These are phyloP conservation scores for Calonectria naviculata DNA, from an alignment of 2,329 filamentous ascomycete species.

Conservation along the genomic window DNA sequence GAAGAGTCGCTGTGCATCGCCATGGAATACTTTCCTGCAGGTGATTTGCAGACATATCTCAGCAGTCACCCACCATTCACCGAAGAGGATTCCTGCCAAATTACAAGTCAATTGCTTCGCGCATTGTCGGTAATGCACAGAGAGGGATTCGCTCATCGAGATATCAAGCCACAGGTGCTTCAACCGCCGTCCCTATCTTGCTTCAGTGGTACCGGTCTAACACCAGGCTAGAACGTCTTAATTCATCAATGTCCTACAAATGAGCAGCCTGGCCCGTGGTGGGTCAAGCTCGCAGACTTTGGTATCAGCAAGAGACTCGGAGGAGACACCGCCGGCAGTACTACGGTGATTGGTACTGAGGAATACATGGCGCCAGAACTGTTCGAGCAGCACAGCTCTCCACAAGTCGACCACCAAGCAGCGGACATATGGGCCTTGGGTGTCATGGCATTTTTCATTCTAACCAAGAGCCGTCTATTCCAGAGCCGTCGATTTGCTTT, in stretches of 20 bases:
- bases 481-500: neutral
- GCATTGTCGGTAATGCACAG: slow-evolving; percentile 35
- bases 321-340: neutral
- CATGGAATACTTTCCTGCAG: slow-evolving; percentile 38
- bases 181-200: too few species aligned
- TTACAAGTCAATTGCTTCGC: slow-evolving; percentile 32
- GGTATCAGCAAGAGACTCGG: slow-evolving; percentile 35
- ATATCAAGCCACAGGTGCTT: slow-evolving; percentile 36
- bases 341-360: slow-evolving; percentile 19
- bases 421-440: slow-evolving; percentile 39
- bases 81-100: slow-evolving; percentile 28
- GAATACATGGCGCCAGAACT: slow-evolving; percentile 35
- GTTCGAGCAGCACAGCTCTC: neutral
- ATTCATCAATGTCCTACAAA: slow-evolving; percentile 26
- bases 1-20: slow-evolving; percentile 30
- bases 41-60: slow-evolving; percentile 34
- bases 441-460: slow-evolving; percentile 24
- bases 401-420: slow-evolving; percentile 9
- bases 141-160: slow-evolving; percentile 34
- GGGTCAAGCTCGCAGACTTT: slow-evolving; percentile 37
- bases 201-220: neutral
- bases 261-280: slow-evolving; percentile 24
- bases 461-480: slow-evolving; percentile 15
- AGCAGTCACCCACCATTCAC: slow-evolving; percentile 7
- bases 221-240: slow-evolving; percentile 29